Percentiles rank a stretch among this genome's conserved stretches.
Conservation (phyloP, 345 rosid species). For the Rhizophora mangle region DNA sequence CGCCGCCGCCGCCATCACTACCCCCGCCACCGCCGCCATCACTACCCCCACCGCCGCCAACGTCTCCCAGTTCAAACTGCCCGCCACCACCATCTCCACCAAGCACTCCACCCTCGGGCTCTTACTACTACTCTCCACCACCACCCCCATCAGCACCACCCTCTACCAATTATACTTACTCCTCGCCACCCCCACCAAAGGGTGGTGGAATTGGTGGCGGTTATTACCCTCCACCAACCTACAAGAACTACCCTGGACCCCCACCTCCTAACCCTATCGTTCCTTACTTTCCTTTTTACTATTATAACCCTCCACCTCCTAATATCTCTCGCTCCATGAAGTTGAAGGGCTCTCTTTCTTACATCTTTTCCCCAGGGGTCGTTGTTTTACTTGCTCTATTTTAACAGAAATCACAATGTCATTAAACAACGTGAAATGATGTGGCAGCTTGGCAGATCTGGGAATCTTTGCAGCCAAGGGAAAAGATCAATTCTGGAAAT, state of each 20-base stretch:
- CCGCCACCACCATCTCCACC: constrained; percentile 73
- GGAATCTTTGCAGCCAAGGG: constrained; percentile 5
- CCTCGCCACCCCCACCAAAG: constrained; percentile 50
- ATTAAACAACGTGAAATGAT: constrained; percentile 26
- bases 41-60: constrained; percentile 42
- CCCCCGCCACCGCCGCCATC: constrained; percentile 31
- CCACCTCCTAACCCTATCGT: constrained; percentile 98
- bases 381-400: constrained; percentile 27
- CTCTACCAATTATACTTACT: constrained; percentile 40
- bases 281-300: constrained; percentile 94
- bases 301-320: constrained; percentile 63
- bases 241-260: constrained; percentile 45
- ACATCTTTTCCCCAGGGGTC: constrained; percentile 4
- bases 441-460: constrained; percentile 44
- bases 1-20: constrained; percentile 14
- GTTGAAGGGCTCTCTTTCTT: background rate
- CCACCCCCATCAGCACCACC: constrained; percentile 40
- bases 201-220: constrained; percentile 45
- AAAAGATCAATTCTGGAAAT: background rate
- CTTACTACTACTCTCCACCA: constrained; percentile 60
- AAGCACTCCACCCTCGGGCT: constrained; percentile 35
- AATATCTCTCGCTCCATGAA: constrained; percentile 15
- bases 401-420: constrained; percentile 10
- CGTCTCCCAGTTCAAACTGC: constrained; percentile 34
- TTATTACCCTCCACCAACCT: constrained; percentile 56